Conservation (phyloP, 306 rosid genomes). For the Glycine soja region DNA sequence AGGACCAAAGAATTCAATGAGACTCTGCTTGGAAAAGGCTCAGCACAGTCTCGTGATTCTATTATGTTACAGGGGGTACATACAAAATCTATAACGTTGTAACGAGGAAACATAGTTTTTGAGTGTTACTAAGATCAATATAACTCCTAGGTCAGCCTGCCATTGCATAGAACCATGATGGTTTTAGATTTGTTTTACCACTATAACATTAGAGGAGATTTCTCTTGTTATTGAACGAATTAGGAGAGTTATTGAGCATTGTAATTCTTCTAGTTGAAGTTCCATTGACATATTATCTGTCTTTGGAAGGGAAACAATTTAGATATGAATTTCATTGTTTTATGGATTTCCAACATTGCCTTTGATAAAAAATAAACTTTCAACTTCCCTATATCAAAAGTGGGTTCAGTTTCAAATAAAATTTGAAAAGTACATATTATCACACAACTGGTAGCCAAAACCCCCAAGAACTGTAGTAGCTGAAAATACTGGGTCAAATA, state of each 20-base stretch:
- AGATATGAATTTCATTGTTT: not conserved
- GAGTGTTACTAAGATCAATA: slow-evolving; percentile 75
- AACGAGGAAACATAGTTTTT: slow-evolving; percentile 51
- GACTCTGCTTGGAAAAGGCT: no score
- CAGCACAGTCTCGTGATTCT: no score
- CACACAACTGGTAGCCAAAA: no score
- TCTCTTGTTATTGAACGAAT: slow-evolving; percentile 74
- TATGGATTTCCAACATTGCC: not conserved
- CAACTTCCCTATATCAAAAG: not conserved
- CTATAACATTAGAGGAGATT: slow-evolving; percentile 67
- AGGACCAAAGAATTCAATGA: no score
- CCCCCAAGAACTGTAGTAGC: no score
- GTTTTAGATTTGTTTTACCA: slow-evolving; percentile 91
- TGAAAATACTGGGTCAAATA: no score
- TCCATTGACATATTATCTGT: not conserved
- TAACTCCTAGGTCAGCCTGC: slow-evolving; percentile 94
- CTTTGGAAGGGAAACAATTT: no score
- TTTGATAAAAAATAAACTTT: not conserved
- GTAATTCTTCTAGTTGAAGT: slow-evolving; percentile 61
- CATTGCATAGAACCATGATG: slow-evolving; percentile 99
- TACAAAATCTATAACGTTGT: no score
- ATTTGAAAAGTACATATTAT: no score
- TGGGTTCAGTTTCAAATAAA: no score
- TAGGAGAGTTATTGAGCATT: slow-evolving; percentile 64
- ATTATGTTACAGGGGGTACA: no score